A percentile compares a stretch with the other conserved stretches of the same genome.
phyloP scores from a whole-genome alignment of 108 stramenopile species.

The Cylindrotheca fusiformis region DNA sequence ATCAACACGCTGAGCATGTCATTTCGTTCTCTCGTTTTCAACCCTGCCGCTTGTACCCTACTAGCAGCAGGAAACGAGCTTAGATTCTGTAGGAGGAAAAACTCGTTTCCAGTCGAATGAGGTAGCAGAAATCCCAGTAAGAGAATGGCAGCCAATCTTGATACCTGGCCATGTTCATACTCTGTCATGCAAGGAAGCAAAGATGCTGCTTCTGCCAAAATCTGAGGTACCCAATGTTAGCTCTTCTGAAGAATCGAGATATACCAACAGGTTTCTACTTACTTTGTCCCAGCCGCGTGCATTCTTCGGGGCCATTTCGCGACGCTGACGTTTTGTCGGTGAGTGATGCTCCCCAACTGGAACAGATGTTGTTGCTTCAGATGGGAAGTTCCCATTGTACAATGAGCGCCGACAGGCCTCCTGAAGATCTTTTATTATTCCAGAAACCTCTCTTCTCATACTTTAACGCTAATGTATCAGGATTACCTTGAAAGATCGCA shows the following conservation, averaged over 20 bases:
- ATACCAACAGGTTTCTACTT: neutral
- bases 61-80: constrained; percentile 2
- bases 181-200: constrained; percentile 40
- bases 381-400: constrained; percentile 22
- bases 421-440: constrained; percentile 31
- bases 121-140: constrained; percentile 47
- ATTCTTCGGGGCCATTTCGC: neutral
- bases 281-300: constrained; percentile 19
- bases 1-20: constrained; percentile 5
- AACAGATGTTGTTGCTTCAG: neutral
- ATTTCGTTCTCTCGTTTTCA: neutral
- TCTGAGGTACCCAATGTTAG: constrained; percentile 13
- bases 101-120: constrained; percentile 48
- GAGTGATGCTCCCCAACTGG: neutral
- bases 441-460: constrained; percentile 18
- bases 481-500: too few relatives aligned
- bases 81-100: constrained; percentile 29
- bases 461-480: too few relatives aligned
- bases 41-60: neutral
- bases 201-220: constrained; percentile 33
- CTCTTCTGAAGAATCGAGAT: neutral
- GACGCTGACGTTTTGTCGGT: constrained; percentile 1
- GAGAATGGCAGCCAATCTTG: constrained; percentile 34
- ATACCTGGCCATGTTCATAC: constrained; percentile 37
- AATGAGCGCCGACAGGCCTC: constrained; percentile 40